Evolutionary conservation across 1,284 basidiomycete species (phyloP).

Genomic region (Moesziomyces antarcticus): DNA sequence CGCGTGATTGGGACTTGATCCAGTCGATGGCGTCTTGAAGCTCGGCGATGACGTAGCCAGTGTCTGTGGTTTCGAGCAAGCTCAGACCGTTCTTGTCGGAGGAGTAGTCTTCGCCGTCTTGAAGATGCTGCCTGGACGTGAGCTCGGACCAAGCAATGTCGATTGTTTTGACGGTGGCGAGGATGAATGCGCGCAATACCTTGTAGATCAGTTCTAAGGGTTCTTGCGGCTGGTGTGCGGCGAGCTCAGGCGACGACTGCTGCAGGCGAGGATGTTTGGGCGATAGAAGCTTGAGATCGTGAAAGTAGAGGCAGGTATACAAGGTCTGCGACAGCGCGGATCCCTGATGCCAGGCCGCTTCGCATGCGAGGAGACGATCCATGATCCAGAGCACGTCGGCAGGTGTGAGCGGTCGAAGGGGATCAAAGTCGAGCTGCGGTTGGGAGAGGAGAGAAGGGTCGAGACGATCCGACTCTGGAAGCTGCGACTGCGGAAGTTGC

Average conservation of each 20-base stretch:
- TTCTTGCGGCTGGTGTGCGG: constrained; percentile 32
- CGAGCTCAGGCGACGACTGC: constrained; percentile 37
- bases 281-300: constrained; percentile 71
- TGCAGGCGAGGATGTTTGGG: constrained; percentile 61
- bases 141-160: constrained; percentile 85
- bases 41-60: constrained; percentile 73
- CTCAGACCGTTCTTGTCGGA: constrained; percentile 85
- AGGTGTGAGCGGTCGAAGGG: constrained; percentile 75
- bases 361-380: constrained; percentile 80
- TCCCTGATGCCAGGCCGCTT: constrained; percentile 88
- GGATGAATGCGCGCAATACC: constrained; percentile 78
- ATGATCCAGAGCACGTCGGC: constrained; percentile 87
- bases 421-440: constrained; percentile 72
- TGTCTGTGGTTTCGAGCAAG: constrained; percentile 78
- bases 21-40: constrained; percentile 74
- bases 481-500: constrained; percentile 64
- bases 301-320: constrained; percentile 82
- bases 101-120: constrained; percentile 80
- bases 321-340: constrained; percentile 86
- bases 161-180: constrained; percentile 83
- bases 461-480: constrained; percentile 68
- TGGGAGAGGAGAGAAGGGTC: constrained; percentile 67
- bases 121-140: constrained; percentile 35
- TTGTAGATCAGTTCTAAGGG: constrained; percentile 73
- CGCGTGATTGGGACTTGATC: constrained; percentile 68